These are phyloP conservation scores for Alternaria brassicae DNA, from an alignment of 2,329 filamentous ascomycete species.

Conservation along the genomic window DNA sequence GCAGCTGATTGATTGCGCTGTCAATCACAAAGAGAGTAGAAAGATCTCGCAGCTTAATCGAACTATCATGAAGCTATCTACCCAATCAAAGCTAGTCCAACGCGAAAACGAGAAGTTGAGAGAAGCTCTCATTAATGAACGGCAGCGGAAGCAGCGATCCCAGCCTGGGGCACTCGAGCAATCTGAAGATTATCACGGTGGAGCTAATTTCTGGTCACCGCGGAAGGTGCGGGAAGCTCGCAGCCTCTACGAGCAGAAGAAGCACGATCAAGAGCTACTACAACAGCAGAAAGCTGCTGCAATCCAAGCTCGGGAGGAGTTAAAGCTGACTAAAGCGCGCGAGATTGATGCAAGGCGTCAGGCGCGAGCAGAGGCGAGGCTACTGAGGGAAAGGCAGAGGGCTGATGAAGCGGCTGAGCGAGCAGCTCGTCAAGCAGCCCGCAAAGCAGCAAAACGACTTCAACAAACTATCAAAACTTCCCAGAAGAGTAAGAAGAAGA, in stretches of 20 bases:
- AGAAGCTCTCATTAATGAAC: slow-evolving; percentile 5
- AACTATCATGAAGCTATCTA: not conserved
- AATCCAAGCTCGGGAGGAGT: not conserved
- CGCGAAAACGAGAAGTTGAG: slow-evolving; percentile 1
- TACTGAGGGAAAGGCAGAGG: not conserved
- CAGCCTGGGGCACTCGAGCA: slow-evolving; percentile 2
- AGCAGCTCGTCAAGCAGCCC: not conserved
- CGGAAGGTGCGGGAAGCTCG: slow-evolving; percentile 8
- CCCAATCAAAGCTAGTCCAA: slow-evolving; percentile 1
- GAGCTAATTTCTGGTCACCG: slow-evolving; percentile 12
- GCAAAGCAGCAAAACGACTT: not conserved
- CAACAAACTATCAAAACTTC: not conserved
- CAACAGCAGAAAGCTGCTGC: not conserved
- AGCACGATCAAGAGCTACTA: not conserved
- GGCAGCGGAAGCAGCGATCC: not conserved
- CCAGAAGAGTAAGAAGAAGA: not conserved
- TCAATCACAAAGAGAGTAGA: not conserved
- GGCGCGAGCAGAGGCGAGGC: not conserved
- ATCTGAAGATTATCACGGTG: slow-evolving; percentile 8
- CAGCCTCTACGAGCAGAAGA: not conserved
- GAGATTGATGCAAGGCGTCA: not conserved
- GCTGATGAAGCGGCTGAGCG: not conserved
- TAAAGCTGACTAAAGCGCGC: not conserved
- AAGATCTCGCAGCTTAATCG: not conserved
- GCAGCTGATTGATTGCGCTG: not conserved